A percentile compares a stretch with the other conserved stretches of the same genome.
phyloP scores from a whole-genome alignment of 176 grass and related monocot genomes.

The Oryza punctata region DNA sequence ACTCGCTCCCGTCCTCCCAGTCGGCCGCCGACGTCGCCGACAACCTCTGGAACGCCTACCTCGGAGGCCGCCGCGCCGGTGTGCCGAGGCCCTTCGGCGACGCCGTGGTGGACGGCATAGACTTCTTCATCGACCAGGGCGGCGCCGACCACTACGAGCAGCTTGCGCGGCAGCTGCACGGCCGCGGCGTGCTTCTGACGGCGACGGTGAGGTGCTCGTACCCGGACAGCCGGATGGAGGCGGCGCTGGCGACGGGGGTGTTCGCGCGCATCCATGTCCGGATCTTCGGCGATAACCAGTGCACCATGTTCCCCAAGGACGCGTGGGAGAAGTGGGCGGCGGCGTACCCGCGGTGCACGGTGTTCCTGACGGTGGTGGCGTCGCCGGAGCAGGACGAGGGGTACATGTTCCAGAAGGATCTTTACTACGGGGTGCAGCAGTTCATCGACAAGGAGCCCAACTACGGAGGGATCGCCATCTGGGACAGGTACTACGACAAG shows the following conservation, averaged over 20 bases:
- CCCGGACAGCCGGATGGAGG: conserved; percentile 29
- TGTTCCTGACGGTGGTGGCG: conserved; percentile 23
- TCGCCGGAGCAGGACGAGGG: conserved; percentile 8
- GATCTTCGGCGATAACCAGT: conserved; percentile 56
- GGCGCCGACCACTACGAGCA: conserved; percentile 11
- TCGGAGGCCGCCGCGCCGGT: neutral
- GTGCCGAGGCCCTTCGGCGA: neutral
- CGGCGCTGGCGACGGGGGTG: conserved; percentile 44
- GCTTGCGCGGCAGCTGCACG: neutral
- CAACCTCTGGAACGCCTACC: neutral
- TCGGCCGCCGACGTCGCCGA: neutral
- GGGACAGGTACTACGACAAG: conserved; percentile 34
- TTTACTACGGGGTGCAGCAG: neutral
- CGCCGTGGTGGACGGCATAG: neutral
- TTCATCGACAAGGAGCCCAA: neutral
- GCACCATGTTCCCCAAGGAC: neutral
- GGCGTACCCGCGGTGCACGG: neutral
- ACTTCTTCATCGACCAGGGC: neutral
- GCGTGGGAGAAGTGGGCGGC: conserved; percentile 41
- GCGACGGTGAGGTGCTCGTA: conserved; percentile 56
- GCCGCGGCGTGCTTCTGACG: conserved; percentile 16
- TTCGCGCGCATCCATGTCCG: conserved; percentile 66
- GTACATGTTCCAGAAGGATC: conserved; percentile 3
- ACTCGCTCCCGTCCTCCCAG: neutral
- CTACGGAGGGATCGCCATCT: neutral